Conservation (phyloP, 2,329 filamentous ascomycete species). For the Myriosclerotinia duriaeana region DNA sequence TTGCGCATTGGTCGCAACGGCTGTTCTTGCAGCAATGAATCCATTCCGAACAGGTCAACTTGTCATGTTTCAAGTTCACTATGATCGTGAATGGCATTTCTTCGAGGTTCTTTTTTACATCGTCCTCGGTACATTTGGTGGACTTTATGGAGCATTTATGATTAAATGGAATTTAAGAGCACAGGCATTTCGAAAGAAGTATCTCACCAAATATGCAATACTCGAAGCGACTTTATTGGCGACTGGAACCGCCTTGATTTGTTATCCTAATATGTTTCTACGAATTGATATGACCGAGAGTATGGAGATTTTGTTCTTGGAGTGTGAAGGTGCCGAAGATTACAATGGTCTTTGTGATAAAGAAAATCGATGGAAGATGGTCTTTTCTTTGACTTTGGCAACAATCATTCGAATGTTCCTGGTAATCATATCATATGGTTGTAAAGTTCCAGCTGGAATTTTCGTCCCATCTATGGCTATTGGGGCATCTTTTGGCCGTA, state of each 20-base stretch:
- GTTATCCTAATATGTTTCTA: conserved; percentile 93
- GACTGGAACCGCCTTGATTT: conserved; percentile 81
- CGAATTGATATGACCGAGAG: conserved; percentile 99
- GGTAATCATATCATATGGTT: conserved; percentile 94
- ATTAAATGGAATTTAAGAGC: conserved; percentile 96
- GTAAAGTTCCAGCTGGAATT: conserved; percentile 95
- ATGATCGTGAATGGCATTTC: conserved; percentile 96
- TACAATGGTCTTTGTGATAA: conserved; percentile 86
- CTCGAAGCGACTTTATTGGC: conserved; percentile 84
- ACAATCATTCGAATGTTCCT: conserved; percentile 79
- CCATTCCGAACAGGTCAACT: conserved; percentile 95
- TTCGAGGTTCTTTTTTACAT: conserved; percentile 95
- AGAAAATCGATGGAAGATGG: conserved; percentile 72
- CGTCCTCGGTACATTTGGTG: conserved; percentile 87
- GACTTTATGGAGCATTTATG: conserved; percentile 91
- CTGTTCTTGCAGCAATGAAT: conserved; percentile 92
- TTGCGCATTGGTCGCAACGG: conserved; percentile 91
- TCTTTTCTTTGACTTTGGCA: conserved; percentile 74
- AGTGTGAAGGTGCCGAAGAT: conserved; percentile 85
- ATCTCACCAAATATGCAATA: conserved; percentile 78
- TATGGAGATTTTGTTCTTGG: conserved; percentile 95
- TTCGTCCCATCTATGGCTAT: conserved; percentile 99
- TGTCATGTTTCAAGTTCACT: conserved; percentile 98
- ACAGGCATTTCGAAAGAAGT: conserved; percentile 92
- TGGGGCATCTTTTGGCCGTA: conserved; percentile 88